A percentile compares a stretch with the other conserved stretches of the same genome.
Conservation (phyloP, 2,329 filamentous ascomycete genomes). For the Venturia asperata region DNA sequence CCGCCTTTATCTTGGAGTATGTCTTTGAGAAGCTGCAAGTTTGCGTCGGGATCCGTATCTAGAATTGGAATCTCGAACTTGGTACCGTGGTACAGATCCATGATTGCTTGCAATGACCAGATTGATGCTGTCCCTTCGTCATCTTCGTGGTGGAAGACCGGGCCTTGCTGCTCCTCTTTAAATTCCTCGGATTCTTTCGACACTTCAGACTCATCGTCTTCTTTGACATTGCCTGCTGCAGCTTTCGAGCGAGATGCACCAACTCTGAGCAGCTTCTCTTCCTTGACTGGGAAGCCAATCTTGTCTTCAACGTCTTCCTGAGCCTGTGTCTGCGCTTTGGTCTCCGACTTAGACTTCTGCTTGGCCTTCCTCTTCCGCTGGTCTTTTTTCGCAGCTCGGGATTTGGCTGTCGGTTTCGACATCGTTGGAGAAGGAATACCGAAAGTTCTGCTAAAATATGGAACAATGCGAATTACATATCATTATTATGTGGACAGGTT, state of each 20-base stretch:
- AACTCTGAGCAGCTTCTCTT: not conserved
- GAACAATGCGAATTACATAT: not conserved
- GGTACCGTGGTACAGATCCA: not conserved
- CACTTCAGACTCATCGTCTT: not conserved
- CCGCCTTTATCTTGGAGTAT: not conserved
- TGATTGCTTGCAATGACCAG: not conserved
- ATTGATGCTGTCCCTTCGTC: not conserved
- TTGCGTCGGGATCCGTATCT: not conserved
- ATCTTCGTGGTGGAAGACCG: not conserved
- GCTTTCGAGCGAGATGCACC: not conserved
- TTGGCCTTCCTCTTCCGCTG: not conserved
- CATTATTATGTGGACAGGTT: not conserved
- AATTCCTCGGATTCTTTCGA: not conserved
- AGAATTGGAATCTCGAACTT: not conserved
- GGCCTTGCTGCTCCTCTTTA: not conserved
- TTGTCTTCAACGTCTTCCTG: not conserved
- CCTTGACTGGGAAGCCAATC: not conserved
- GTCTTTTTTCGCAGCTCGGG: not conserved
- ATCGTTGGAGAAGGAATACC: not conserved
- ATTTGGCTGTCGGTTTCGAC: not conserved
- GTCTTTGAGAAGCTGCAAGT: not conserved
- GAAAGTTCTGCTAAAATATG: not conserved
- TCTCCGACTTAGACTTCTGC: not conserved
- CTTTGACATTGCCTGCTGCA: not conserved
- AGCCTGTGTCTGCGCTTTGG: not conserved